These are phyloP conservation scores for Metarhizium humberi DNA, from an alignment of 2,329 filamentous ascomycete genomes.

Conservation along the genomic window DNA sequence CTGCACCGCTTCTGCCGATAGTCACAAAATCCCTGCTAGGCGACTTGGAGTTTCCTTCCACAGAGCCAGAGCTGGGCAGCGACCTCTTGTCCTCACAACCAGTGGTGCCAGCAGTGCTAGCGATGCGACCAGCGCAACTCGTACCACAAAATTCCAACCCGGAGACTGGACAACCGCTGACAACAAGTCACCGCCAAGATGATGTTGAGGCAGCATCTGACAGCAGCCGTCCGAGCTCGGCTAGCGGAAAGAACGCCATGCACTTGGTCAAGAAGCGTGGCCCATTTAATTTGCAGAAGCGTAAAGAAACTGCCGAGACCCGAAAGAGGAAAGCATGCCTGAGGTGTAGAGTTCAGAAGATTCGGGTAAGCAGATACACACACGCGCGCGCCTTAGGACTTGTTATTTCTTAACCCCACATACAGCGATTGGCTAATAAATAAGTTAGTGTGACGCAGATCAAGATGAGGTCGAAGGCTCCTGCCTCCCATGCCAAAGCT, in stretches of 20 bases:
- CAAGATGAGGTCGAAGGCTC: conserved; percentile 17
- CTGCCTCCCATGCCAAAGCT: conserved; percentile 30
- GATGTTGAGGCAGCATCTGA: background rate
- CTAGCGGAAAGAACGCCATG: background rate
- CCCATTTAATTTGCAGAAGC: conserved; percentile 15
- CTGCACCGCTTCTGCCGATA: background rate
- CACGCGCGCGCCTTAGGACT: background rate
- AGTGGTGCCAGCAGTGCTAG: background rate
- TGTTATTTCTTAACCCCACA: background rate
- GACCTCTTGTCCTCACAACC: background rate
- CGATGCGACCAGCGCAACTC: background rate
- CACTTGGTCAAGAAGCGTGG: background rate
- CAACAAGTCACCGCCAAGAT: background rate
- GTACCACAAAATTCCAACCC: background rate
- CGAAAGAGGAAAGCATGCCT: conserved; percentile 30
- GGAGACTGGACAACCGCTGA: background rate
- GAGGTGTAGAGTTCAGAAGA: conserved; percentile 34
- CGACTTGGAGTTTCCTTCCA: background rate
- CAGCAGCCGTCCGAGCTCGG: background rate
- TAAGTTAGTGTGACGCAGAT: conserved; percentile 27
- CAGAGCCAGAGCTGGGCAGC: background rate
- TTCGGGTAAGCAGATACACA: conserved; percentile 25
- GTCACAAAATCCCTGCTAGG: background rate
- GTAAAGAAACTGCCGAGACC: conserved; percentile 25
- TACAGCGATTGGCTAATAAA: background rate